Base-by-base conservation (phyloP, 257 asterid species). In the Gentiana macrophylla region DNA sequence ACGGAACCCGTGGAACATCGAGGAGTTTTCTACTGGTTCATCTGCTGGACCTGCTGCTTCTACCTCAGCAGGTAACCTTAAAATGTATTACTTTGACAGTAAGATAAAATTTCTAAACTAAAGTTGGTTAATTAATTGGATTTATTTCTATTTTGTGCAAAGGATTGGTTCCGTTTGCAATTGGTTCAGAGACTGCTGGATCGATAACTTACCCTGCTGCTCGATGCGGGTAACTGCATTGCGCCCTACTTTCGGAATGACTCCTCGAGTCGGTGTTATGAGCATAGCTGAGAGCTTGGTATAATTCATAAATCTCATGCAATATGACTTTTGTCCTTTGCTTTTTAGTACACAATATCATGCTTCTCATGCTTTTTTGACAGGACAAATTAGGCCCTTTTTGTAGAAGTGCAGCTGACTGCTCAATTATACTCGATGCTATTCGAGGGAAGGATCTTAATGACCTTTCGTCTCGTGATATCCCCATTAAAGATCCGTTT, bases 281-380 rank as follows among this genome's bases (percentile, higher is more conserved):
- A 87, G 97, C 84, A 70, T 84, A 67, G 84, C 98, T 0, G 98
- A 91, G 75, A 91, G 98, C 74, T 79, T 91, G 96, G 98, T 91
- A 82, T n/a, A 33, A 45, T n/a, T 34, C 58, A 54, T 8, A 32
- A 24, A 51, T 15, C 34, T 41, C 37, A 35, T 63, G 54, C 52
- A n/a, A 12, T 52, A 2, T 32, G 10, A n/a, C 6, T 37, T 55
- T 65, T 62, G 8, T 8, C 3, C 9, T 34, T 37, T 46, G 7
- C 11, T 58, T 51, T 55, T 37, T 24, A 49, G 45, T 46, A 13
- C 9, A 15, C 47, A 32, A 47, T 55, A 13, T 32, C 49, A 70
- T 35, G 33, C 49, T 35, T 46, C 12, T 35, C 6, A 24, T 49
- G 55, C 7, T 55, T 15, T 10, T 58, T 60, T 36, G 43, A 32